Base-by-base conservation (phyloP, 1,284 basidiomycete genomes). In the Agaricales sp. region DNA sequence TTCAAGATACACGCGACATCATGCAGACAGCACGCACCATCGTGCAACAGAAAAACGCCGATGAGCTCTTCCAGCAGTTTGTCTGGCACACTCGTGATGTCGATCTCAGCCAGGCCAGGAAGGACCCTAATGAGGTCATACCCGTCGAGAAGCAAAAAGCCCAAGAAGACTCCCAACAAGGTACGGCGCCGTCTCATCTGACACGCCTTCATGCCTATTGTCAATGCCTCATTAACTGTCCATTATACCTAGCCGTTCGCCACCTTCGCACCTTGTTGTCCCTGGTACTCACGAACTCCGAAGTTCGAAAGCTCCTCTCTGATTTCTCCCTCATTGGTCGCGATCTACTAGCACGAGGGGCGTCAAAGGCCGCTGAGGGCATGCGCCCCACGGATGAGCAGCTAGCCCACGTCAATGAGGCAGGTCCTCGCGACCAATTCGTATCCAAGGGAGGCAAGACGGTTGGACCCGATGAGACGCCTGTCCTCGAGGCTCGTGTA, bases 41-140 rank as follows among this genome's bases (percentile, higher is more conserved):
- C 50, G 78, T 94, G 18, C 59, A 69, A 47, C 71, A 86, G 59
- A 95, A 95, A 77, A 96, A 96, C 65, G 70, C 74, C 21, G 92
- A 94, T 59, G 91, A 95, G 68, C 74, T 94, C 38, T 75, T 95
- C 64, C 92, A 94, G 64, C 82, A 87, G 56, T 92, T 92, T 55
- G 64, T 92, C 43, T 92, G 80, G 80, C 73, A 82, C 54, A 88
- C 87, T 1, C 71, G 77, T 47, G 74, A 77, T 49, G 68, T 80
- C 24, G 77, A 81, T 55, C 48, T 66, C 22, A 60, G 66, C 18
- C 54, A 63, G 45, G 67, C 64, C 13, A 74, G 73, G 62, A 70
- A 68, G 53, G 65, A 68, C 47, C 61, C 68, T 2, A 66, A 58
- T 47, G 72, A 76, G 25, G 61, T 67, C 2, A 48, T 77, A 0